Base-by-base conservation (phyloP, 768 basidiomycete species). In the Mrakia gelida region DNA sequence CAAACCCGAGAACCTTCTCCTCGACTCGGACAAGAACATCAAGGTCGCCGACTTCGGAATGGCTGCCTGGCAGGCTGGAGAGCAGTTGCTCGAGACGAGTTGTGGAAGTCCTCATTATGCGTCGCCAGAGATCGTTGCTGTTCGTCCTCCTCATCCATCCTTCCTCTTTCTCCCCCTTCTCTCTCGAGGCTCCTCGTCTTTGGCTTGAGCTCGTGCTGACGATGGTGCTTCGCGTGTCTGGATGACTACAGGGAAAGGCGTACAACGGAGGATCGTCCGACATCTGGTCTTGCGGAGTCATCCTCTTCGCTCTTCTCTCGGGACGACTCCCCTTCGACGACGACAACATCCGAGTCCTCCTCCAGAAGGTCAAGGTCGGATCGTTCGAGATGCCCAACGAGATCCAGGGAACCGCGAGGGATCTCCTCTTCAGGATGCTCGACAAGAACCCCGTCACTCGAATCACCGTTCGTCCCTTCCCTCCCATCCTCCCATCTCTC, bases 21-120 rank as follows among this genome's bases (percentile, higher is more conserved):
- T 96, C 71, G 92, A 94, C 86, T 86, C 88, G 56, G 86, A 92
- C 81, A 89, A 88, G 80, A 94, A 94, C 82, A 91, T 98, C 88
- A 98, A 96, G 83, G 90, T 98, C 49, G 94, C 93, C 2, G 95
- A 98, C 85, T 95, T 97, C 83, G 95, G 95, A n/a, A 95, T 97
- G 92, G 94, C 95, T 5, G 92, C 92, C 49, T 95, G 92, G 91
- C 92, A 94, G 84, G 91, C 92, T 59, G 88, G 89, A 59, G 89
- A 90, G 59, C 88, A 91, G 62, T 88, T 95, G 80, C 87, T 97
- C 71, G 88, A 88, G 81, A 97, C 95, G 0, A 91, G 92, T 32
- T 97, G 95, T 81, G 95, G 95, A 43, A 94, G 92, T 81, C 95
- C 95, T 75, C 95, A 97, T 84, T 97, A 98, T 79, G 94, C 94